A percentile compares a stretch with the other conserved stretches of the same genome.
Conservation (phyloP, 83 land plant genomes). For the Isoetes engelmannii region DNA sequence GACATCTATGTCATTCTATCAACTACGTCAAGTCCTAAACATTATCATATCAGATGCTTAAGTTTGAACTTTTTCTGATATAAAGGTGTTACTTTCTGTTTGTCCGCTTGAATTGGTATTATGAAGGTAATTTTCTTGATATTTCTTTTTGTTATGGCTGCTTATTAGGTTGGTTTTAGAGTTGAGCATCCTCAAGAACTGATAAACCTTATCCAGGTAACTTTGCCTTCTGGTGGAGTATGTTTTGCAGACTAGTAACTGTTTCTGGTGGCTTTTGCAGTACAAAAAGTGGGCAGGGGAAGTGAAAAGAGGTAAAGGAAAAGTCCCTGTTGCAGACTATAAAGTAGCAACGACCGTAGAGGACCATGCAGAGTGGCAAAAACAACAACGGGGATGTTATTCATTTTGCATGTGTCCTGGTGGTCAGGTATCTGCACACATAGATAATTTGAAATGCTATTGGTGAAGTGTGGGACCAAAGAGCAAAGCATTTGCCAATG, state of each 20-base stretch:
- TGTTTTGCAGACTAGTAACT: neutral
- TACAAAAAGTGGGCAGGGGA: conserved; percentile 71
- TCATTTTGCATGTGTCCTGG: conserved; percentile 99
- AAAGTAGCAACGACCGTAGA: conserved; percentile 53
- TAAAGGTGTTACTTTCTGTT: neutral
- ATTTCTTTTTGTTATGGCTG: no score
- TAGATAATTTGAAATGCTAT: neutral
- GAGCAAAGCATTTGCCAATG: no score
- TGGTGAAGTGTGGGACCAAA: no score
- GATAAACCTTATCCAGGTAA: conserved; percentile 78
- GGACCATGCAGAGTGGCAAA: conserved; percentile 2
- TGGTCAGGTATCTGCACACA: conserved; percentile 65
- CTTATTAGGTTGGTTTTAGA: conserved; percentile 73
- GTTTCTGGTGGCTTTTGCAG: conserved; percentile 25
- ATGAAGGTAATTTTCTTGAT: neutral
- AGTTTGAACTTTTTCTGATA: no score
- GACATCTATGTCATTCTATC: no score
- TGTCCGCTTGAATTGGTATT: neutral
- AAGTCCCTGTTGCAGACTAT: conserved; percentile 94
- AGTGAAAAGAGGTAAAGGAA: conserved; percentile 75
- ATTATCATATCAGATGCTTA: no score
- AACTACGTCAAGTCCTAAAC: no score
- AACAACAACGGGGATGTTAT: conserved; percentile 53
- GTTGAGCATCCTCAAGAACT: conserved; percentile 95
- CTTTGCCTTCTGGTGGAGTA: conserved; percentile 1